Evolutionary conservation across 768 basidiomycete genomes (phyloP), one percentile per base, ranked within the genome.

Genomic region (Boletus subparvulus): DNA sequence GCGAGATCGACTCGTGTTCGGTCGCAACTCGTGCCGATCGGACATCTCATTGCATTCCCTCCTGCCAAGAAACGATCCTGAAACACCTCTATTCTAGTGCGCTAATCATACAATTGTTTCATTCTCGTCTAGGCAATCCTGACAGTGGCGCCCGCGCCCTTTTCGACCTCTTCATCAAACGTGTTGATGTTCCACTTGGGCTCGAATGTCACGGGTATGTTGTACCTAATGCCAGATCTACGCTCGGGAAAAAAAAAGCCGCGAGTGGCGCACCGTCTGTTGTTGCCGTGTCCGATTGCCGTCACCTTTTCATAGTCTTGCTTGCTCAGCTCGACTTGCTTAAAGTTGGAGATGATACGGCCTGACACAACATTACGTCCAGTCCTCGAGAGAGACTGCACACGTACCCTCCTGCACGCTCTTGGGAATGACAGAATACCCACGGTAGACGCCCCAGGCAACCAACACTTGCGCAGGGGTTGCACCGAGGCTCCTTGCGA

Each of bases 361-460:
- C 76, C 82, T 78, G 58, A 40, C 49, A 43, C 9, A 5, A 11
- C 8, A 33, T 59, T n/a, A 26, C 17, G 2, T n/a, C 16, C 14
- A 28, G 14, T 42, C 50, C 17, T n/a, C 21, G 21, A 21, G 21
- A 21, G 52, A 41, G 37, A n/a, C 17, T 41, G 54, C 16, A n/a
- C 26, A 53, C 69, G 19, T 39, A 81, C 79, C 73, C 65, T 86
- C 77, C 55, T 86, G 77, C 28, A 92, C 88, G 53, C 83, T 85
- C 80, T 94, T 94, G 17, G 92, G 92, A 64, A 94, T 91, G 59
- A 94, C 87, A 10, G 85, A 85, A 71, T 85, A 87, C 13, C 91
- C 92, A 41, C 90, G 81, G 62, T 85, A 69, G 37, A 73, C 81
- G 13, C 84, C 87, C 91, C 91, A 95, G 0, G 90, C 89, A 58